Evolutionary conservation across 2,329 filamentous ascomycete species (phyloP).

Genomic region (Calonectria ilicicola): DNA sequence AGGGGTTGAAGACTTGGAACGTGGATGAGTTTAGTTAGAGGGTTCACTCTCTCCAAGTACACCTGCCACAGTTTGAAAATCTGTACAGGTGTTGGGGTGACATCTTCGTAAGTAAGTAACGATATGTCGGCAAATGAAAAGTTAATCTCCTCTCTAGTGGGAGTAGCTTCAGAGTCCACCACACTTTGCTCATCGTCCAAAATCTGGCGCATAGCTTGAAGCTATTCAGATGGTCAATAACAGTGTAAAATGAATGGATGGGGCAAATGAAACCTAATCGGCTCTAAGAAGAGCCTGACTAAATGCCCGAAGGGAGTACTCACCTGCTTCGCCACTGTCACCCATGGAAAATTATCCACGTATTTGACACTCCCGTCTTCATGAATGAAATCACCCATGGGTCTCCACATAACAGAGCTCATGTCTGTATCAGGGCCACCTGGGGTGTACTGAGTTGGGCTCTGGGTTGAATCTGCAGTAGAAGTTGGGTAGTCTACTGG

Average conservation of each 20-base stretch:
- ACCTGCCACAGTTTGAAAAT: conserved; percentile 25
- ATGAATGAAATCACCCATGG: conserved; percentile 8
- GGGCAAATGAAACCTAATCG: too few species aligned
- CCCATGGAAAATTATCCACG: conserved; percentile 19
- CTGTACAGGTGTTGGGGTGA: conserved; percentile 16
- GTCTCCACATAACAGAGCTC: conserved; percentile 12
- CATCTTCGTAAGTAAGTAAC: neutral
- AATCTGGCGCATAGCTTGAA: conserved; percentile 12
- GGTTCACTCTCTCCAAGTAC: conserved; percentile 17
- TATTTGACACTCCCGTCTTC: conserved; percentile 16
- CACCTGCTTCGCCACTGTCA: conserved; percentile 17
- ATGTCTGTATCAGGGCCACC: neutral
- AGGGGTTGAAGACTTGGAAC: conserved; percentile 17
- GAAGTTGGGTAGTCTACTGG: conserved; percentile 9
- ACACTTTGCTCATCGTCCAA: conserved; percentile 14
- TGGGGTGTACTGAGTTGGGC: neutral
- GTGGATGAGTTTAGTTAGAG: conserved; percentile 21
- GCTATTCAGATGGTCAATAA: neutral
- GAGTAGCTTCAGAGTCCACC: conserved; percentile 4
- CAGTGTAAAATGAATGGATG: neutral
- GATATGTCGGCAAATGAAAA: conserved; percentile 6
- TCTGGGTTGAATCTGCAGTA: conserved; percentile 1
- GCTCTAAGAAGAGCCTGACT: neutral
- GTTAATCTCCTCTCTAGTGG: neutral
- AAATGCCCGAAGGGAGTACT: neutral